These are phyloP conservation scores for Aphanomyces cochlioides DNA, from an alignment of 352 stramenopile species.

Conservation along the genomic window DNA sequence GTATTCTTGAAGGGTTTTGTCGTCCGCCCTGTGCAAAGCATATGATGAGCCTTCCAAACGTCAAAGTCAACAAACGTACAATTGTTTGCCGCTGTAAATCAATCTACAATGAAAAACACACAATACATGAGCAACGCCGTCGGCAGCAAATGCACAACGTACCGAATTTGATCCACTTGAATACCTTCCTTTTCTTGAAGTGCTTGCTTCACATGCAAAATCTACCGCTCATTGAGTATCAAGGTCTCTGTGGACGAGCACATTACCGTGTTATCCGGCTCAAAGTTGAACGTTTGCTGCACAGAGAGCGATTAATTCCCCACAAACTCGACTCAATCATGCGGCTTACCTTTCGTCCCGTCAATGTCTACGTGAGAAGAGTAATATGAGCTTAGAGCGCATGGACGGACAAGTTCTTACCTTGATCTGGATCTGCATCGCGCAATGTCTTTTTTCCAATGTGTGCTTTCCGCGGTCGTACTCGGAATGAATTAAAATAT, in stretches of 20 bases:
- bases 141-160: conserved; percentile 1
- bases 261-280: conserved; percentile 75
- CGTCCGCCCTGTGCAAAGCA: conserved; percentile 67
- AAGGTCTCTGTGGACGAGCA: neutral
- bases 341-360: conserved; percentile 60
- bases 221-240: conserved; percentile 45
- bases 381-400: neutral
- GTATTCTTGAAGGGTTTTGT: conserved; percentile 96
- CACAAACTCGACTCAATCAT: no score
- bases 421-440: conserved; percentile 88
- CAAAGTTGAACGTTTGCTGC: conserved; percentile 86
- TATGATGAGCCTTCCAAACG: neutral
- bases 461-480: no score
- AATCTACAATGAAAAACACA: conserved; percentile 50
- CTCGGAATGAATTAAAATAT: no score
- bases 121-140: conserved; percentile 31
- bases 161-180: conserved; percentile 80
- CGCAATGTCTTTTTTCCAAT: no score
- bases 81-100: conserved; percentile 98
- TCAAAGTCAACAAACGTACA: conserved; percentile 43
- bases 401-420: conserved; percentile 32
- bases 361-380: conserved; percentile 57
- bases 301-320: no score
- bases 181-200: conserved; percentile 99
- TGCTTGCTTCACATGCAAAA: conserved; percentile 96